These are phyloP conservation scores for Nicotiana paniculata DNA, from an alignment of 257 asterid species.

Conservation along the genomic window DNA sequence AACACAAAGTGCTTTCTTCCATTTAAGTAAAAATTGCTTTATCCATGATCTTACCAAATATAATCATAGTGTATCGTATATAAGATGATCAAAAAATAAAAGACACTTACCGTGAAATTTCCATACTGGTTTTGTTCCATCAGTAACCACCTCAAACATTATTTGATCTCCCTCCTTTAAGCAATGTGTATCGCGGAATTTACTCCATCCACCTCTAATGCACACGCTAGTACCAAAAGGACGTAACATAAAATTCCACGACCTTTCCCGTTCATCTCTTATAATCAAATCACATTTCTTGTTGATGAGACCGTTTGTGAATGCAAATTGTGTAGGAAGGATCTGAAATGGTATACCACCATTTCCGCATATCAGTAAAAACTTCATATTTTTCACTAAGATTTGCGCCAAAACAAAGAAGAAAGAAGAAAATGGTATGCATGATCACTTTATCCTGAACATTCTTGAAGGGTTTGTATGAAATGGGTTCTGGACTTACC, in stretches of 20 bases:
- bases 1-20: not conserved
- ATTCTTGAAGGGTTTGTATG: not conserved
- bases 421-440: not conserved
- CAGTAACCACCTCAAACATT: conserved; percentile 5
- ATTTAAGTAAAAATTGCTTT: not conserved
- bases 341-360: not conserved
- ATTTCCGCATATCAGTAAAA: not conserved
- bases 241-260: conserved; percentile 5
- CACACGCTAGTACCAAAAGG: not conserved
- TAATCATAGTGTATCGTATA: not conserved
- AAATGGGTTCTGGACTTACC: not conserved
- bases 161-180: conserved; percentile 2
- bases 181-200: not conserved
- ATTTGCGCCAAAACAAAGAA: not conserved
- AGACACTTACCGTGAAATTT: conserved; percentile 3
- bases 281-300: not conserved
- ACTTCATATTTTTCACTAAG: not conserved
- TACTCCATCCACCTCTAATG: conserved; percentile 6
- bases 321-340: not conserved
- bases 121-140: not conserved
- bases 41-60: not conserved
- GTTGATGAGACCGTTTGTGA: not conserved
- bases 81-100: not conserved
- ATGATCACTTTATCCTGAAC: not conserved
- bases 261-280: not conserved